Evolutionary conservation across 176 grass and related monocot genomes (phyloP), one percentile per base, ranked within the genome.

Genomic region (Carex myosuroides): DNA sequence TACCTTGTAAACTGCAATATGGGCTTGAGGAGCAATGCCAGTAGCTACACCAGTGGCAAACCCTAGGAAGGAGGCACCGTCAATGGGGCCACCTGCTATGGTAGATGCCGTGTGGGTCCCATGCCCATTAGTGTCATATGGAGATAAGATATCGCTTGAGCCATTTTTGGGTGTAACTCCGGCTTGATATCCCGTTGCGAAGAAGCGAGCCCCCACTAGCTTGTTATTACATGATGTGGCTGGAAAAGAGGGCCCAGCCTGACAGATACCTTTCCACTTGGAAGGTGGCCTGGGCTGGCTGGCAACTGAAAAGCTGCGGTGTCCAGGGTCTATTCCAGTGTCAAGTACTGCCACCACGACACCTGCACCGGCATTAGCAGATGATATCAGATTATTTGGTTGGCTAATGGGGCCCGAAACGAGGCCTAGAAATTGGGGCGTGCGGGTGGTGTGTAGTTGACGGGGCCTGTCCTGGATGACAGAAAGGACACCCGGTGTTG

Each of bases 311-410:
- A 98, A 88, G 64, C 91, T 95, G 7, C 91, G 96, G 14, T 88
- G 91, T 65, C 91, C 91, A 57, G 96, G 93, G 88, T 91, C 92
- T 8, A 95, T 79, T 69, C 96, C 96, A 0, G 96, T 98, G 86
- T 98, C 96, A 54, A 95, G 96, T 61, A 98, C 89, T 24, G 92
- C 96, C 35, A 98, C 83, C 66, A 98, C n/a, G 50, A 93, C 93
- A 53, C 92, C 93, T 1, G 91, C 91, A 81, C 96, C 92, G 48
- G 89, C 94, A 88, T 92, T 90, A 0, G 96, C 60, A 85, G 90
- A 81, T 22, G 91, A 93, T 91, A 93, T 94, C 3, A 95, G 89
- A n/a, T 84, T 91, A 9, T 94, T 83, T 18, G 88, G 92, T 12
- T 82, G 35, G 60, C 54, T 82, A 13, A 46, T 7, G 11, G 71